Conservation (phyloP, 345 rosid genomes). For the Abelmoschus esculentus region DNA sequence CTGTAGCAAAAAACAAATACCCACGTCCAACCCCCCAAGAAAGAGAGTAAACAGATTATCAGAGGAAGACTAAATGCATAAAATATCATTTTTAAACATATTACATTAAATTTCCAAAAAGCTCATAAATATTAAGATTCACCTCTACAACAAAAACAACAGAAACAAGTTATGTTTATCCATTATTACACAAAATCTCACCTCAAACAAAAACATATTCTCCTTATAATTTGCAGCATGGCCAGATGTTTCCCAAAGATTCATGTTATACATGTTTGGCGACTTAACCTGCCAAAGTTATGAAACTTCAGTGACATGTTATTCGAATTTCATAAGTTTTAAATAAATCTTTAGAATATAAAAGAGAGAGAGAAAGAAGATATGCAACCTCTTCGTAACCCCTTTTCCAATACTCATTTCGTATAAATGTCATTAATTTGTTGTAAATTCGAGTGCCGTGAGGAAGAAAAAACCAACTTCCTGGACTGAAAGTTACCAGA, state of each 20-base stretch:
- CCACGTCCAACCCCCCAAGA: neutral
- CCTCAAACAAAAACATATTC: slow-evolving; percentile 93
- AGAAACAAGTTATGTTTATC: neutral
- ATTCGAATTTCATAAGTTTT: neutral
- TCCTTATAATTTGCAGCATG: slow-evolving; percentile 96
- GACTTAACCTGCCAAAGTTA: slow-evolving; percentile 62
- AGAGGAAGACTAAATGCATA: neutral
- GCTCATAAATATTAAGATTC: neutral
- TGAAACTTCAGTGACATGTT: slow-evolving; percentile 12
- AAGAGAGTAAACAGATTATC: neutral
- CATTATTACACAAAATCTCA: slow-evolving; percentile 20
- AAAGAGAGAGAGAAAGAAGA: slow-evolving; percentile 3
- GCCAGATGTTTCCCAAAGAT: slow-evolving; percentile 94
- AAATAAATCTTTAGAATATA: neutral
- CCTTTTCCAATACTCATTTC: slow-evolving; percentile 62
- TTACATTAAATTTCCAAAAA: neutral
- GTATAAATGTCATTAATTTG: slow-evolving; percentile 72
- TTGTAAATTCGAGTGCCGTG: slow-evolving; percentile 83
- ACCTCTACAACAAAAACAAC: neutral
- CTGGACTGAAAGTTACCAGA: slow-evolving; percentile 62
- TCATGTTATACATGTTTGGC: slow-evolving; percentile 93
- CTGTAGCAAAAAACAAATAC: slow-evolving; percentile 32
- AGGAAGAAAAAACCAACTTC: slow-evolving; percentile 98
- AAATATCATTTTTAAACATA: neutral
- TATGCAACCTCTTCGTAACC: slow-evolving; percentile 80